Percentiles rank a stretch among this genome's conserved stretches.
Conservation (phyloP, 2,329 filamentous ascomycete species). For the Hymenoscyphus fraxineus region DNA sequence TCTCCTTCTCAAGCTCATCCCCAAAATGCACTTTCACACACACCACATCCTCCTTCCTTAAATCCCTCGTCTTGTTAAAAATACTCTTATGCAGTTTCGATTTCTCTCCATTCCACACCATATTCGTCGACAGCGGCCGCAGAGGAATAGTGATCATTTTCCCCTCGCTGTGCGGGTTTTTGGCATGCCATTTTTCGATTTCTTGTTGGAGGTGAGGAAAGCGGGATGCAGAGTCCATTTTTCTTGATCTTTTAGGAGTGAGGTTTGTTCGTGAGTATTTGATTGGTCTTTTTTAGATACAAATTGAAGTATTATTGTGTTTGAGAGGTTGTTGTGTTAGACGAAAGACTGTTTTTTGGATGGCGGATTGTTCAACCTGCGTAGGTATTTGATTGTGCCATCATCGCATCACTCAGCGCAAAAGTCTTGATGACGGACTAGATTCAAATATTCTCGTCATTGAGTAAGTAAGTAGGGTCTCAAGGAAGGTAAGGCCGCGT, state of each 20-base stretch:
- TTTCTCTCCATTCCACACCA: not conserved
- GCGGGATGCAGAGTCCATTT: not conserved
- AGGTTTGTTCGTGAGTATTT: not conserved
- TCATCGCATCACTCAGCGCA: not conserved
- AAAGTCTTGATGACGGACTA: not conserved
- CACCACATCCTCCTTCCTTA: not conserved
- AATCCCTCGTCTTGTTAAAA: constrained; percentile 1
- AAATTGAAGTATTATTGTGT: not conserved
- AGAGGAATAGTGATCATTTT: not conserved
- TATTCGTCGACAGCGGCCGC: not conserved
- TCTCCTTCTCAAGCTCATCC: not conserved
- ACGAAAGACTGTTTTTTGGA: not conserved
- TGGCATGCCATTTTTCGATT: constrained; percentile 1
- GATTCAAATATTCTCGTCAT: not conserved
- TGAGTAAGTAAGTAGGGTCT: not conserved
- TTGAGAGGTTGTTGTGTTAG: not conserved
- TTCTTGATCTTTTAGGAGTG: not conserved
- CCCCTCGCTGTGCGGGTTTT: not conserved
- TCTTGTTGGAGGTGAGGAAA: not conserved
- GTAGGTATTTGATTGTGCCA: not conserved
- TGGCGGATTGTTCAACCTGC: not conserved
- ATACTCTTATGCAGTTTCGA: not conserved
- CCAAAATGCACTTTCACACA: not conserved
- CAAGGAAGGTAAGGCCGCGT: not conserved
- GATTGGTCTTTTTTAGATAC: too few relatives aligned